Percentiles rank a stretch among this genome's conserved stretches.
Evolutionary conservation across 1,139 yeast species (phyloP).

Genomic region (Blastobotrys apis): DNA sequence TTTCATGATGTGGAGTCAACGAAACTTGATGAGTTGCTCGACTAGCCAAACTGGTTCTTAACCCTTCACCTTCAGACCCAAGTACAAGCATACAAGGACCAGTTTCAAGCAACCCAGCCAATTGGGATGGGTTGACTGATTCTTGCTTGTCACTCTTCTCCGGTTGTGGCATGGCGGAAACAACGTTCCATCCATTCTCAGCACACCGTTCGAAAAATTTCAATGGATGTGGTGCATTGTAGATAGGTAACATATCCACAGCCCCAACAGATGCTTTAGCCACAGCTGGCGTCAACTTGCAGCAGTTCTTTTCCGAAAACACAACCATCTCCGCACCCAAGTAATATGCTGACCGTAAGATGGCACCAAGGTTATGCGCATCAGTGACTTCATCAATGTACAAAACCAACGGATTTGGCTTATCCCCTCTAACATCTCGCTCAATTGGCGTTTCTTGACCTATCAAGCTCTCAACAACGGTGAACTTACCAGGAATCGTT

Average conservation of each 20-base stretch:
- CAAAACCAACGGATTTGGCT: slow-evolving; percentile 60
- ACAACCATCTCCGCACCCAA: slow-evolving; percentile 81
- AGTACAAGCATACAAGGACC: slow-evolving; percentile 67
- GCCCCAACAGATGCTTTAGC: slow-evolving; percentile 89
- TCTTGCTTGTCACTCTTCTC: slow-evolving; percentile 15
- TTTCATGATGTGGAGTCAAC: slow-evolving; percentile 32
- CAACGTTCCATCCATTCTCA: slow-evolving; percentile 63
- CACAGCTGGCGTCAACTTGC: slow-evolving; percentile 71
- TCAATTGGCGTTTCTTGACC: background rate
- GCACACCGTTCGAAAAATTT: slow-evolving; percentile 55
- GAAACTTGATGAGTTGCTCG: slow-evolving; percentile 64
- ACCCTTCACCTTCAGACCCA: slow-evolving; percentile 84
- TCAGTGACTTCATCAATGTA: slow-evolving; percentile 81
- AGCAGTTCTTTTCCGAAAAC: slow-evolving; percentile 65
- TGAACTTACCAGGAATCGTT: background rate
- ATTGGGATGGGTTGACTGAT: slow-evolving; percentile 43
- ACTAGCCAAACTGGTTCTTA: slow-evolving; percentile 59
- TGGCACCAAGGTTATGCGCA: slow-evolving; percentile 88
- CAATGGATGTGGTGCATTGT: slow-evolving; percentile 53
- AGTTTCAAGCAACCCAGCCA: slow-evolving; percentile 42
- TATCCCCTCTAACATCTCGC: slow-evolving; percentile 19
- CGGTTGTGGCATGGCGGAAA: slow-evolving; percentile 50
- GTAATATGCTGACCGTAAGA: slow-evolving; percentile 74
- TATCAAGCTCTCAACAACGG: background rate
- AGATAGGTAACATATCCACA: slow-evolving; percentile 65